Evolutionary conservation across 176 grass and related monocot species (phyloP).

Genomic region (Oryza longistaminata): DNA sequence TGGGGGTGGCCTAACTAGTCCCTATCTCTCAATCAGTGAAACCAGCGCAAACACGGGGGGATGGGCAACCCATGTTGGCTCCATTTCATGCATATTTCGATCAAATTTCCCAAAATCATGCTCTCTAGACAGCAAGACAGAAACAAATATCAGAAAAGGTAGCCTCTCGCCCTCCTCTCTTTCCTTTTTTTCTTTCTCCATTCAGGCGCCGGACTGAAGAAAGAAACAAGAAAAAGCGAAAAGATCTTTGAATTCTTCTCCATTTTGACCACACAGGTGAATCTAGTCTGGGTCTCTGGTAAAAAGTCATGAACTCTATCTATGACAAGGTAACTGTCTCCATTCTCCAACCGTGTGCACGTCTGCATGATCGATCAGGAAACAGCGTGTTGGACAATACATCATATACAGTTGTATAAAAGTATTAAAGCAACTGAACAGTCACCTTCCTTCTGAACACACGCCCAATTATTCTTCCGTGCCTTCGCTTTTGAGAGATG

Average conservation of each 20-base stretch:
- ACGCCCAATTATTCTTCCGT: constrained; percentile 2
- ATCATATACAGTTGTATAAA: constrained; percentile 16
- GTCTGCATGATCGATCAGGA: constrained; percentile 20
- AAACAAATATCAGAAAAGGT: neutral
- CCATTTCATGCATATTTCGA: constrained; percentile 17
- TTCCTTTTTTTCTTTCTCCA: neutral
- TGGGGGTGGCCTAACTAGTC: constrained; percentile 28
- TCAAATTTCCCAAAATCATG: constrained; percentile 21
- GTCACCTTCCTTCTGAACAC: neutral
- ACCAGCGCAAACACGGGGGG: constrained; percentile 20
- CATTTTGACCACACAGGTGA: neutral
- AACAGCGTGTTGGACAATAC: neutral
- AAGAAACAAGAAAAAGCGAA: neutral
- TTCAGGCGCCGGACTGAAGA: neutral
- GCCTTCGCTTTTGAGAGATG: constrained; percentile 40
- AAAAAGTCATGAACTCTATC: neutral
- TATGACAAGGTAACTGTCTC: neutral
- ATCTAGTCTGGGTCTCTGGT: neutral
- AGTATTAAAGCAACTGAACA: neutral
- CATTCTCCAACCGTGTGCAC: neutral
- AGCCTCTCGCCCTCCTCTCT: neutral
- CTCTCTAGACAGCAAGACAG: constrained; percentile 4
- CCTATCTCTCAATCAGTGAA: constrained; percentile 28
- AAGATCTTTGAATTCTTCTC: neutral
- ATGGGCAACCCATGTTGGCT: constrained; percentile 30